Percentiles rank a stretch among this genome's conserved stretches.
These are phyloP conservation scores for Pseudogymnoascus pannorum DNA, from an alignment of 2,329 filamentous ascomycete species.

Conservation along the genomic window DNA sequence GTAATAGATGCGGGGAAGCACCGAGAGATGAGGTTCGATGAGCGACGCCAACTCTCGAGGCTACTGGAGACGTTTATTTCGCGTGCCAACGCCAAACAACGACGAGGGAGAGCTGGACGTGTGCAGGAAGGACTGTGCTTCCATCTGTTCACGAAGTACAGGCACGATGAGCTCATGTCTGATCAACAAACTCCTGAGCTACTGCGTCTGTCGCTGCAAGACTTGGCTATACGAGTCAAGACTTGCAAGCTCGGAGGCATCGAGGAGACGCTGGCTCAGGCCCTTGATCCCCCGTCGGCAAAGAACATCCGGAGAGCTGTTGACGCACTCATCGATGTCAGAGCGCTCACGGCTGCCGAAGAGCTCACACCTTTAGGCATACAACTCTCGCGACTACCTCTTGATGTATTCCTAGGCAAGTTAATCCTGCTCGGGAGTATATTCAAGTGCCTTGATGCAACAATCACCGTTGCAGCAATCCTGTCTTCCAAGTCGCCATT, in stretches of 20 bases:
- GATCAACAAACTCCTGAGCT: slow-evolving; percentile 97
- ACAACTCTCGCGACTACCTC: slow-evolving; percentile 78
- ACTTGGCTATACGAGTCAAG: slow-evolving; percentile 91
- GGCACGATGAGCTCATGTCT: slow-evolving; percentile 77
- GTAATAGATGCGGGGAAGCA: slow-evolving; percentile 96
- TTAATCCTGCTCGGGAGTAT: slow-evolving; percentile 78
- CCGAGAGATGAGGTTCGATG: slow-evolving; percentile 95
- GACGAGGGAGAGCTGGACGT: slow-evolving; percentile 86
- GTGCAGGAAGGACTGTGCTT: slow-evolving; percentile 94
- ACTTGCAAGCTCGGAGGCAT: slow-evolving; percentile 94
- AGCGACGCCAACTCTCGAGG: slow-evolving; percentile 81
- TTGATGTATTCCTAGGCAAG: slow-evolving; percentile 94
- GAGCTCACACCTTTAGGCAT: slow-evolving; percentile 79
- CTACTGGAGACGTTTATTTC: slow-evolving; percentile 95
- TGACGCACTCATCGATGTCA: slow-evolving; percentile 87
- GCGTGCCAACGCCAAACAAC: slow-evolving; percentile 88
- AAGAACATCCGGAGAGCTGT: slow-evolving; percentile 92
- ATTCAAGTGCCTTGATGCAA: slow-evolving; percentile 87
- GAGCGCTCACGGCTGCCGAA: slow-evolving; percentile 73
- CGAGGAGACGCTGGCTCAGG: slow-evolving; percentile 79
- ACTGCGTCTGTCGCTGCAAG: slow-evolving; percentile 86
- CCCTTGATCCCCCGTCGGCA: slow-evolving; percentile 79
- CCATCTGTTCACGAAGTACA: slow-evolving; percentile 85
- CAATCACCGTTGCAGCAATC: slow-evolving; percentile 85
- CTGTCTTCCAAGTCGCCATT: slow-evolving; percentile 94